A percentile compares a stretch with the other conserved stretches of the same genome.
Conservation (phyloP, 768 basidiomycete genomes). For the Boletus speciosus region DNA sequence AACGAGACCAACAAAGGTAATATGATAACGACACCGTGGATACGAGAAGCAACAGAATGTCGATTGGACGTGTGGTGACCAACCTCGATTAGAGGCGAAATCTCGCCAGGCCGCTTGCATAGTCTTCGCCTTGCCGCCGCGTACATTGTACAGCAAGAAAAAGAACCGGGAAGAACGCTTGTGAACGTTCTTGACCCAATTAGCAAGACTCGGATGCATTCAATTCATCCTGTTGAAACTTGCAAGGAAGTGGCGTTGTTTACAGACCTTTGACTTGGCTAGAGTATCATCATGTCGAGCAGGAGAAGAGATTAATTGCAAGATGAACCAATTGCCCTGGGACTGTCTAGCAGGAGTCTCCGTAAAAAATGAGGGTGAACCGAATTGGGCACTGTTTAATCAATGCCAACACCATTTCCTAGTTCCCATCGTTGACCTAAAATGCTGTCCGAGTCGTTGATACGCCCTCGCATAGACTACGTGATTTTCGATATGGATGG, state of each 20-base stretch:
- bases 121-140: not conserved
- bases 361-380: too few species aligned
- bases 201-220: not conserved
- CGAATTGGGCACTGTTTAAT: too few species aligned
- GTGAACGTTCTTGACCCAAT: not conserved
- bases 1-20: not conserved
- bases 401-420: not conserved
- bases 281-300: too few species aligned
- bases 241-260: not conserved
- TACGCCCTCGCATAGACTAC: conserved; percentile 44
- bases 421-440: not conserved
- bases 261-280: not conserved
- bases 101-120: not conserved
- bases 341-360: too few species aligned
- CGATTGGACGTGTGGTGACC: not conserved
- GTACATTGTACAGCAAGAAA: not conserved
- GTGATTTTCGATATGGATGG: conserved; percentile 77
- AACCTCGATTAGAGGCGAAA: not conserved
- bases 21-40: not conserved
- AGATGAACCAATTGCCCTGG: too few species aligned
- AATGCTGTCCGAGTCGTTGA: conserved; percentile 9
- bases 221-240: not conserved
- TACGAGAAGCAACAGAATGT: not conserved
- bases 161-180: not conserved
- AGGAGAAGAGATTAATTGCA: too few species aligned